phyloP scores from a whole-genome alignment of 2,329 filamentous ascomycete species.

The Pseudogymnoascus verrucosus region DNA sequence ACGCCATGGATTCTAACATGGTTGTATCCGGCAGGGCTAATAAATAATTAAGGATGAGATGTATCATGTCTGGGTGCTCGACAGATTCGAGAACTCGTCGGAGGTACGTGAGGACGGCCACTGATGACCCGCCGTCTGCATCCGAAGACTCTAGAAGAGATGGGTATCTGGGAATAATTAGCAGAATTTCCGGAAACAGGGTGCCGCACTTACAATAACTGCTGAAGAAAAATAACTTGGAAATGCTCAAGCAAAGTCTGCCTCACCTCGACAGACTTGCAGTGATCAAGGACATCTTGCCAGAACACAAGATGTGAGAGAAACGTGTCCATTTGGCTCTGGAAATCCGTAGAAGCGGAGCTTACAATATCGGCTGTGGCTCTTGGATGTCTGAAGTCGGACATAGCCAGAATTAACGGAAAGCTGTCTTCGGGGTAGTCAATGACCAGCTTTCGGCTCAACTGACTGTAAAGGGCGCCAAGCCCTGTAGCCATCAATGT shows the following conservation, averaged over 20 bases:
- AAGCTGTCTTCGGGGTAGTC: conserved; percentile 66
- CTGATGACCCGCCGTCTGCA: conserved; percentile 90
- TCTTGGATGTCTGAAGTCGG: conserved; percentile 74
- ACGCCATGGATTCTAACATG: conserved; percentile 36
- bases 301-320: conserved; percentile 92
- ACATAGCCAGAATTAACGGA: conserved; percentile 78
- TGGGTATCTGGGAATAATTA: conserved; percentile 59
- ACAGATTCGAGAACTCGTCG: conserved; percentile 83
- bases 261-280: conserved; percentile 83
- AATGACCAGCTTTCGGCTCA: conserved; percentile 72
- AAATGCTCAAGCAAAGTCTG: conserved; percentile 94
- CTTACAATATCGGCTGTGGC: conserved; percentile 63
- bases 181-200: neutral
- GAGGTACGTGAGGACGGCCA: conserved; percentile 90
- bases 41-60: conserved; percentile 87
- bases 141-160: conserved; percentile 95
- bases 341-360: conserved; percentile 67
- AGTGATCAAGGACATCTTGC: conserved; percentile 97
- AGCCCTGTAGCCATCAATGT: conserved; percentile 95
- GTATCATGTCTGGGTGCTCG: conserved; percentile 88
- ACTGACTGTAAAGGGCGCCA: conserved; percentile 62
- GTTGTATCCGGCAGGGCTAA: conserved; percentile 64
- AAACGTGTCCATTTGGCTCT: conserved; percentile 85
- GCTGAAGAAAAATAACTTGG: conserved; percentile 90
- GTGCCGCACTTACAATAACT: conserved; percentile 63